Evolutionary conservation across 805 yeast genomes (phyloP).

Genomic region (Crinitomyces ghanaensis): DNA sequence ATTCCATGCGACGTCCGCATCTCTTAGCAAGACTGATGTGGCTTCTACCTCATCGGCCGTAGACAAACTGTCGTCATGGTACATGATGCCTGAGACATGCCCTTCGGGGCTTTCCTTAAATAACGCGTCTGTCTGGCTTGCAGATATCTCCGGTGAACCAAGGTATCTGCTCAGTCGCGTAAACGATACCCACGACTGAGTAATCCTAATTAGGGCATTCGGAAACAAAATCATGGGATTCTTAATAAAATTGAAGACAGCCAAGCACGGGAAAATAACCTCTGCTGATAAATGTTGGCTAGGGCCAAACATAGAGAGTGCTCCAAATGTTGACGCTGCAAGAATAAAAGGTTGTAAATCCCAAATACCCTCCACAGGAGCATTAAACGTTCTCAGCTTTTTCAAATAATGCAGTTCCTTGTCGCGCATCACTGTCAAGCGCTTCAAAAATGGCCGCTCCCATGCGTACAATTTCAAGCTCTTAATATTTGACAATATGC

Average conservation of each 20-base stretch:
- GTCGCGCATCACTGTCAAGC: constrained; percentile 69
- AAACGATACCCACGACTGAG: constrained; percentile 27
- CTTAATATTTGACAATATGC: constrained; percentile 75
- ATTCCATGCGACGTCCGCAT: constrained; percentile 28
- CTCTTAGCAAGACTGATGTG: constrained; percentile 28
- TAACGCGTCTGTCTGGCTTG: too few species aligned
- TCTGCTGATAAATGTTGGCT: constrained; percentile 65
- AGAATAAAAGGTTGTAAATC: constrained; percentile 81
- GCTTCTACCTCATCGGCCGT: constrained; percentile 22
- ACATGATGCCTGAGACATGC: constrained; percentile 31
- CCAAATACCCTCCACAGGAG: constrained; percentile 64
- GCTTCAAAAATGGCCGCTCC: constrained; percentile 75
- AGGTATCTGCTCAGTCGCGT: constrained; percentile 35
- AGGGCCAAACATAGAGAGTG: constrained; percentile 49
- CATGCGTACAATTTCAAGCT: constrained; percentile 87
- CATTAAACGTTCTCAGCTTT: constrained; percentile 46
- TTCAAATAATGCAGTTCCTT: constrained; percentile 68
- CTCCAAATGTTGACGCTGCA: constrained; percentile 77
- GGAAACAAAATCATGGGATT: constrained; percentile 40
- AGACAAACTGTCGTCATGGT: constrained; percentile 16
- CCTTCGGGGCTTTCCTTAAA: too few species aligned
- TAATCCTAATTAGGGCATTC: constrained; percentile 30
- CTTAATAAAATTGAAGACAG: constrained; percentile 36
- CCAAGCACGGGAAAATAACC: constrained; percentile 55
- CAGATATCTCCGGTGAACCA: constrained; percentile 34